phyloP scores from a whole-genome alignment of 768 basidiomycete species.

The Fibroporia radiculosa region DNA sequence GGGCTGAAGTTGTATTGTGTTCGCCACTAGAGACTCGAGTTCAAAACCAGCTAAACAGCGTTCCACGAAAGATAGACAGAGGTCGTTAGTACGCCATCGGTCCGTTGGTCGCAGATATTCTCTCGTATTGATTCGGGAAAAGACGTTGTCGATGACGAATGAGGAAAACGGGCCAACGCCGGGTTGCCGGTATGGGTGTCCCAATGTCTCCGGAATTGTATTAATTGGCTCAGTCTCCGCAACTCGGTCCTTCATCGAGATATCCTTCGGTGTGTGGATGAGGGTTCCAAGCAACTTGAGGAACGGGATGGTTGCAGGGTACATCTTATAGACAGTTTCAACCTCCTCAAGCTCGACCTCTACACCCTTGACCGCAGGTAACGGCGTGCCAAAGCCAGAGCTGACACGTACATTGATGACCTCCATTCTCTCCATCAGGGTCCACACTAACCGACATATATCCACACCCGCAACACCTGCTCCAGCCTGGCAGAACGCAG shows the following conservation, averaged over 20 bases:
- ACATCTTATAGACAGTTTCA: slow-evolving; percentile 69
- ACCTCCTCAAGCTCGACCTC: slow-evolving; percentile 85
- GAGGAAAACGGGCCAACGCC: slow-evolving; percentile 75
- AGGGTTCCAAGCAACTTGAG: slow-evolving; percentile 74
- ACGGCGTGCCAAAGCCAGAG: slow-evolving; percentile 32
- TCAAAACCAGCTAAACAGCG: slow-evolving; percentile 76
- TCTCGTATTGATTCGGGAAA: slow-evolving; percentile 65
- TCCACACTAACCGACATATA: slow-evolving; percentile 79
- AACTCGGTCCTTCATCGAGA: slow-evolving; percentile 52
- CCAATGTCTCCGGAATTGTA: slow-evolving; percentile 74
- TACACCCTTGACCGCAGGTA: slow-evolving; percentile 66
- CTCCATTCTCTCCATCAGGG: slow-evolving; percentile 75
- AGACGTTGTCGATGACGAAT: slow-evolving; percentile 90
- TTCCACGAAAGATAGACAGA: slow-evolving; percentile 80
- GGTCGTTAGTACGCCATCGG: slow-evolving; percentile 81
- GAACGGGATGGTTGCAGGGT: slow-evolving; percentile 88
- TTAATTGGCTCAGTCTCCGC: slow-evolving; percentile 53
- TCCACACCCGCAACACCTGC: slow-evolving; percentile 68
- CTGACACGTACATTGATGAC: slow-evolving; percentile 66
- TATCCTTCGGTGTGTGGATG: slow-evolving; percentile 73
- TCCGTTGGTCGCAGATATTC: slow-evolving; percentile 73
- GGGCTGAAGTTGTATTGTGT: slow-evolving; percentile 43
- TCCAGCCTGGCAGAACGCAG: slow-evolving; percentile 78
- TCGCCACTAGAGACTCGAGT: slow-evolving; percentile 60
- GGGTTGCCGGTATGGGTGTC: slow-evolving; percentile 71